Evolutionary conservation across 1,139 yeast genomes (phyloP), one percentile per base, ranked within the genome.

Genomic region (Geotrichum histeridarum): DNA sequence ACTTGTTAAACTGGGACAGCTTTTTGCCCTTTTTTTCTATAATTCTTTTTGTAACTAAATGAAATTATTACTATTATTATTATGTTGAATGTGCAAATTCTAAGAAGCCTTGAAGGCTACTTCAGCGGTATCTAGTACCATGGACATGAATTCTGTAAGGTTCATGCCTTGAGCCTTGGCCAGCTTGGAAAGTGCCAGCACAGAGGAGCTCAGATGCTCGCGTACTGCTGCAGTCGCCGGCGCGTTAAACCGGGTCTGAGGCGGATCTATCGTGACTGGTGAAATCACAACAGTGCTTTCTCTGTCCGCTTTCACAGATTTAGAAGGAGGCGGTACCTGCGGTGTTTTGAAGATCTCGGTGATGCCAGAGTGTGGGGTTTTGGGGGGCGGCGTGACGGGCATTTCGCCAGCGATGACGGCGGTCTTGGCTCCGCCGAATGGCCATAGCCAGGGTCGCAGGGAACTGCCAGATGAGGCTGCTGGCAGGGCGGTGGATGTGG

Each of bases 101-200:
- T 12, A 33, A 33, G 14, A 37, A 37, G 39, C n/a, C 6, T 37
- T 12, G 15, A 37, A 37, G 18, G 39, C 39, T n/a, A 17, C 8
- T 22, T 22, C 31, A 36, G 53, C 45, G 9, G 41, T 43, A 14
- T 50, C 50, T 17, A 22, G 38, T 12, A 47, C 22, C 44, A 42
- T 18, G 8, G 45, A 33, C 46, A 50, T 47, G 44, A 54, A 51
- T 14, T 47, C 52, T 1, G 45, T 9, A 18, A 44, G 8, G 18
- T 39, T 41, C 12, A 52, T 48, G 35, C 51, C 54, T 32, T 54
- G 57, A 8, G 51, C n/a, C 27, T 44, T n/a, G 8, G 52, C 51
- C 22, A 54, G 37, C 31, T 33, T 32, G 39, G 35, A 47, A 11
- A 47, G 32, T 8, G 33, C 37, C 7, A 35, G 38, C 18, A 44